Conservation (phyloP, 495 filamentous ascomycete species). For the Aspergillus leporis region DNA sequence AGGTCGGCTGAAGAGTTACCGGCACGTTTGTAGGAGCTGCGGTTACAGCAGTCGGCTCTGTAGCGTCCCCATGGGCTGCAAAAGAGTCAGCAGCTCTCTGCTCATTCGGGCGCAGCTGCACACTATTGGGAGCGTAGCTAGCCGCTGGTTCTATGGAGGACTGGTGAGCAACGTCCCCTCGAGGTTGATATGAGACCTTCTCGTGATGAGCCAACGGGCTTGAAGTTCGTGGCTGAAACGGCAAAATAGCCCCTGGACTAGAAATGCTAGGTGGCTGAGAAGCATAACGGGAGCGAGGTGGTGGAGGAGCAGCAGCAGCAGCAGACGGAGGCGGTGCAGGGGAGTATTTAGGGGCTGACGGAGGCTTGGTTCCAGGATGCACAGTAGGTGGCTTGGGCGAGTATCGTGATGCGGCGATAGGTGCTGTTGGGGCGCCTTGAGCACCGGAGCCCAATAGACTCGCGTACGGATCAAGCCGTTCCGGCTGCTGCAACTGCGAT, state of each 20-base stretch:
- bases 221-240: slow-evolving; percentile 81
- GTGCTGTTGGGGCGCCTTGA: slow-evolving; percentile 27
- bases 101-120: slow-evolving; percentile 20
- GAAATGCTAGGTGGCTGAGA: slow-evolving; percentile 50
- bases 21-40: slow-evolving; percentile 10
- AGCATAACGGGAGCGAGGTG: slow-evolving; percentile 48
- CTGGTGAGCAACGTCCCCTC: slow-evolving; percentile 22
- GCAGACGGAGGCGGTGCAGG: slow-evolving; percentile 46
- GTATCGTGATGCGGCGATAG: slow-evolving; percentile 41
- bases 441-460: slow-evolving; percentile 26
- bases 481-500: slow-evolving; percentile 51
- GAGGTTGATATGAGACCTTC: slow-evolving; percentile 40
- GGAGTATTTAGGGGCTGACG: slow-evolving; percentile 40
- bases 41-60: slow-evolving; percentile 1
- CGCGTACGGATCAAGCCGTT: slow-evolving; percentile 66
- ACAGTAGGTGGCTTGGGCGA: slow-evolving; percentile 38
- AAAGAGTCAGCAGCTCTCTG: slow-evolving; percentile 20
- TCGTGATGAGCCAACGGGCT: slow-evolving; percentile 75
- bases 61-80: slow-evolving; percentile 8
- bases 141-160: slow-evolving; percentile 32
- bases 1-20: slow-evolving; percentile 21
- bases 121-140: slow-evolving; percentile 26
- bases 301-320: slow-evolving; percentile 22
- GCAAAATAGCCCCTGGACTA: slow-evolving; percentile 51
- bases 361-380: slow-evolving; percentile 33